These are phyloP conservation scores for Monotropa hypopitys DNA, from an alignment of 179 eudicot species.

Conservation along the genomic window DNA sequence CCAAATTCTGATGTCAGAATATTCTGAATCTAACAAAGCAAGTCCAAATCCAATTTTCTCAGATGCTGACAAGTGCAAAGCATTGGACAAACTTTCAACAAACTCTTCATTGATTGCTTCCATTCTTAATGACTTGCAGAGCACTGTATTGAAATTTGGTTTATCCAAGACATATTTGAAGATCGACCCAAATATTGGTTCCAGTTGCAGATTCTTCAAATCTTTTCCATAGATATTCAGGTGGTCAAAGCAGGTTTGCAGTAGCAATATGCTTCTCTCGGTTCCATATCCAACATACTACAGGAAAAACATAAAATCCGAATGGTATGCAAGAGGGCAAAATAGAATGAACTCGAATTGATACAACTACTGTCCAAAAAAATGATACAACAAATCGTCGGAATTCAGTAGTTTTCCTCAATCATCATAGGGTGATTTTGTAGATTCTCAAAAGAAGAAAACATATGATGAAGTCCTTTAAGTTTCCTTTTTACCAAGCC, in stretches of 20 bases:
- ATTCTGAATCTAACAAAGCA: conserved; percentile 67
- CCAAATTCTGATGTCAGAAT: conserved; percentile 36
- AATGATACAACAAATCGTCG: background rate
- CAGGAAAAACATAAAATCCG: conserved; percentile 6
- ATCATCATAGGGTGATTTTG: background rate
- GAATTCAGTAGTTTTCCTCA: background rate
- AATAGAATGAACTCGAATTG: background rate
- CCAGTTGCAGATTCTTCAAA: conserved; percentile 33
- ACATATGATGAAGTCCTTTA: background rate
- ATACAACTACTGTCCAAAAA: too few species aligned
- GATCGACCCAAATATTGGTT: conserved; percentile 41
- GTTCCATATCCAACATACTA: conserved; percentile 39
- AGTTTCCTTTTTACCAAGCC: background rate
- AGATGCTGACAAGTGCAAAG: conserved; percentile 40
- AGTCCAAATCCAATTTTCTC: conserved; percentile 82
- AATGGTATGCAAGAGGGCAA: background rate
- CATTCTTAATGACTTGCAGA: conserved; percentile 45
- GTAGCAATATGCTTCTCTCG: conserved; percentile 55
- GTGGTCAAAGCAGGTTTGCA: conserved; percentile 55
- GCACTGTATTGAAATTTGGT: conserved; percentile 69
- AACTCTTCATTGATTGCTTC: conserved; percentile 45
- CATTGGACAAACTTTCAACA: conserved; percentile 50
- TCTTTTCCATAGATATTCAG: conserved; percentile 35
- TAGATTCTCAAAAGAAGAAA: conserved; percentile 11
- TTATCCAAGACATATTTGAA: conserved; percentile 48